These are phyloP conservation scores for Dipodascopsis tothii DNA, from an alignment of 805 yeast species.

Conservation along the genomic window DNA sequence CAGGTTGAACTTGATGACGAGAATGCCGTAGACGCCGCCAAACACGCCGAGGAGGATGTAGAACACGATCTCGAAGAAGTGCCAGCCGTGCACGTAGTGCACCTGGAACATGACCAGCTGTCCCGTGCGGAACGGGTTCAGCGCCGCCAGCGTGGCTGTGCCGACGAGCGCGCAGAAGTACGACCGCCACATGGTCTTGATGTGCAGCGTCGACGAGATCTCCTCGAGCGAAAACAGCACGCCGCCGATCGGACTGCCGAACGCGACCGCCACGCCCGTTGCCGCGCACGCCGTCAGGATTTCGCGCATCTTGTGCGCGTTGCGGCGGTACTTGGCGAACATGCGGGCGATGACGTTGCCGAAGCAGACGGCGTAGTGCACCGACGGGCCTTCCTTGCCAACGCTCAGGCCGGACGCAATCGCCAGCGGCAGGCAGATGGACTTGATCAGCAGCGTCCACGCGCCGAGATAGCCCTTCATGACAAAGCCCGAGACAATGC, in stretches of 20 bases:
- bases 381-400: constrained; percentile 98
- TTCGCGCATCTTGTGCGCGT: constrained; percentile 39
- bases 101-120: constrained; percentile 90
- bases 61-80: constrained; percentile 71
- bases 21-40: constrained; percentile 85
- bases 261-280: constrained; percentile 98
- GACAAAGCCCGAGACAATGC: constrained; percentile 84
- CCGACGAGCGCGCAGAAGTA: constrained; percentile 88
- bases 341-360: constrained; percentile 68
- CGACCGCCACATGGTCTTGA: constrained; percentile 80
- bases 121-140: constrained; percentile 91
- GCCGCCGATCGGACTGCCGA: constrained; percentile 95
- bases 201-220: constrained; percentile 63
- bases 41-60: constrained; percentile 74
- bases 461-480: constrained; percentile 69
- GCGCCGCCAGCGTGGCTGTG: constrained; percentile 65
- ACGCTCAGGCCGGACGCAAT: constrained; percentile 89
- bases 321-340: constrained; percentile 35
- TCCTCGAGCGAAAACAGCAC: constrained; percentile 91
- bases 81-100: constrained; percentile 82
- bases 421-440: constrained; percentile 76
- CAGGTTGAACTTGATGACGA: constrained; percentile 68
- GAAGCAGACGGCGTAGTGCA: constrained; percentile 95
- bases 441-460: constrained; percentile 65
- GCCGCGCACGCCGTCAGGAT: constrained; percentile 85